phyloP scores from a whole-genome alignment of 768 basidiomycete species.

The Dentipellis fragilis region DNA sequence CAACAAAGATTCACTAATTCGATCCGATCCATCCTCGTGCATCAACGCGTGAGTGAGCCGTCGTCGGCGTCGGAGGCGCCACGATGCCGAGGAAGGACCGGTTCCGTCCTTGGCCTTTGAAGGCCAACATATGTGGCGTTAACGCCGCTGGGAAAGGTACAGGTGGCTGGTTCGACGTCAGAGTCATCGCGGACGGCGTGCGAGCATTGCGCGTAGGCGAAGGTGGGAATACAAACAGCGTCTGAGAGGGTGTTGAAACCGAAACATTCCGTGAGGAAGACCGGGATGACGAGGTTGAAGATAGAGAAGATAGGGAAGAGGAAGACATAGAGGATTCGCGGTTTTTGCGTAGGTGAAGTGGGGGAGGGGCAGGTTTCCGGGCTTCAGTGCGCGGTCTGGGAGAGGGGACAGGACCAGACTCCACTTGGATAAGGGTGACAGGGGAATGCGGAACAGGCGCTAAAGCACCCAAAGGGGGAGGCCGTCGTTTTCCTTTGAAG shows the following conservation, averaged over 20 bases:
- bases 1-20: constrained; percentile 19
- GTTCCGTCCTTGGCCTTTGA: constrained; percentile 55
- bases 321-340: constrained; percentile 13
- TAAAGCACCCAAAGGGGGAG: constrained; percentile 49
- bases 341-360: constrained; percentile 36
- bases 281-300: constrained; percentile 8
- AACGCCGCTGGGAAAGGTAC: constrained; percentile 49
- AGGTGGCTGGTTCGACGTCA: constrained; percentile 50
- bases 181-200: constrained; percentile 75
- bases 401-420: constrained; percentile 7
- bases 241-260: constrained; percentile 60
- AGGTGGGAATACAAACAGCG: constrained; percentile 79
- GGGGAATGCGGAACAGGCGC: constrained; percentile 72
- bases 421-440: constrained; percentile 37
- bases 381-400: constrained; percentile 43
- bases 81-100: constrained; percentile 68
- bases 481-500: constrained; percentile 47
- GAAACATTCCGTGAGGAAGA: constrained; percentile 13
- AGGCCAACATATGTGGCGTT: constrained; percentile 64
- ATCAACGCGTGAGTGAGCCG: constrained; percentile 76
- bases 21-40: constrained; percentile 70
- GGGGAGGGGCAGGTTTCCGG: constrained; percentile 44
- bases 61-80: constrained; percentile 63
- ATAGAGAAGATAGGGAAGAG: no score
- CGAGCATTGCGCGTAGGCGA: constrained; percentile 49